phyloP scores from a whole-genome alignment of 768 basidiomycete species.

The Phylloporus arenicola region DNA sequence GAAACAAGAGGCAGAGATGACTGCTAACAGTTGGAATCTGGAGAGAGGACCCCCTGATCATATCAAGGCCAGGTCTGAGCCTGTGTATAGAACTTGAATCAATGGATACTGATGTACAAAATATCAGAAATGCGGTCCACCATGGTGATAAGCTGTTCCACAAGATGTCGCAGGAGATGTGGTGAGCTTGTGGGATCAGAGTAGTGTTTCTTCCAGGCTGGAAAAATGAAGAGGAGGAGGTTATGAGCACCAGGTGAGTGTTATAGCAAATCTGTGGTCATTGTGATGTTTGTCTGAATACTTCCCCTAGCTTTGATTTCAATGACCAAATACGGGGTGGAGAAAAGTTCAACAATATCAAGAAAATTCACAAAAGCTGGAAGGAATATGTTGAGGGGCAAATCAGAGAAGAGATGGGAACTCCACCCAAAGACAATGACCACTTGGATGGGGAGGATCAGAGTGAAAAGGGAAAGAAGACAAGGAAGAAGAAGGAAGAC shows the following conservation, averaged over 20 bases:
- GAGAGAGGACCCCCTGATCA: neutral
- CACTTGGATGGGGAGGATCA: too few species aligned
- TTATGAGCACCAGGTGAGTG: neutral
- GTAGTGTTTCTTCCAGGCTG: neutral
- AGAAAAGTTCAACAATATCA: neutral
- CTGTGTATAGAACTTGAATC: too few species aligned
- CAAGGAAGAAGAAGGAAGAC: neutral
- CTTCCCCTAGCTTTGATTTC: too few species aligned
- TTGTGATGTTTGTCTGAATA: too few species aligned
- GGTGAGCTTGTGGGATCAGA: neutral
- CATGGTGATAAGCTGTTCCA: neutral
- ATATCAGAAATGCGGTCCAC: neutral
- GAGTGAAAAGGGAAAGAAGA: too few species aligned
- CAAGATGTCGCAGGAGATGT: neutral
- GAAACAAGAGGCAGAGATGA: neutral
- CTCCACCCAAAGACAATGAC: too few species aligned
- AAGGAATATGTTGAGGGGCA: too few species aligned
- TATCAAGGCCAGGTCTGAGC: too few species aligned
- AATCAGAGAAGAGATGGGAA: too few species aligned
- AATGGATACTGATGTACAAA: too few species aligned
- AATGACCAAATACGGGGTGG: neutral
- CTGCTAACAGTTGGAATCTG: neutral
- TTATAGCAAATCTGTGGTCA: too few species aligned
- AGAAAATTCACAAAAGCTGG: too few species aligned
- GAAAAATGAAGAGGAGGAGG: neutral